Percentiles rank a stretch among this genome's conserved stretches.
Evolutionary conservation across 345 rosid genomes (phyloP).

Genomic region (Psidium friedrichsthalianum): DNA sequence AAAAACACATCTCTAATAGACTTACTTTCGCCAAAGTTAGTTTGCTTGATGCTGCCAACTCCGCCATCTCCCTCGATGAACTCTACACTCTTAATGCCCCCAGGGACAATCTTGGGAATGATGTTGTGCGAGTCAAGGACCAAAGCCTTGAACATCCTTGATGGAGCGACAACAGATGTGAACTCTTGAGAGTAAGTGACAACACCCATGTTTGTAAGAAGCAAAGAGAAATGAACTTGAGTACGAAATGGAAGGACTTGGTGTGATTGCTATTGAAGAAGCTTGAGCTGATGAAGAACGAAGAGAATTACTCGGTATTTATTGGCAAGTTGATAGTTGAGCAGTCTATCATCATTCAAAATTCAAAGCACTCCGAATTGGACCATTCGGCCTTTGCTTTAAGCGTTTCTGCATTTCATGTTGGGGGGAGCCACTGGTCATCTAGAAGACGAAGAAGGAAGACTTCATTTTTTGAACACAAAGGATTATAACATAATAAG

Average conservation of each 20-base stretch:
- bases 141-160: conserved; percentile 5
- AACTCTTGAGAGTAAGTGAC: not conserved
- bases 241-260: not conserved
- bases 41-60: not conserved
- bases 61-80: not conserved
- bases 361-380: not conserved
- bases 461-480: not conserved
- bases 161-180: not conserved
- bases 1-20: not conserved
- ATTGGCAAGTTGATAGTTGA: not conserved
- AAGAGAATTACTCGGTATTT: not conserved
- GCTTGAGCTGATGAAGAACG: not conserved
- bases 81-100: not conserved
- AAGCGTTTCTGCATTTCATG: not conserved
- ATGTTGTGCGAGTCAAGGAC: not conserved
- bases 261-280: not conserved
- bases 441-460: not conserved
- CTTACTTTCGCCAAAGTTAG: not conserved
- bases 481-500: too few species aligned
- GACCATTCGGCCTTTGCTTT: not conserved
- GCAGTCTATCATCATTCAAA: not conserved
- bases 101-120: conserved; percentile 2
- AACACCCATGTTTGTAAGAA: not conserved
- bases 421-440: not conserved
- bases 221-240: not conserved